phyloP scores from a whole-genome alignment of 495 filamentous ascomycete species.

The Penicillium egyptiacum region DNA sequence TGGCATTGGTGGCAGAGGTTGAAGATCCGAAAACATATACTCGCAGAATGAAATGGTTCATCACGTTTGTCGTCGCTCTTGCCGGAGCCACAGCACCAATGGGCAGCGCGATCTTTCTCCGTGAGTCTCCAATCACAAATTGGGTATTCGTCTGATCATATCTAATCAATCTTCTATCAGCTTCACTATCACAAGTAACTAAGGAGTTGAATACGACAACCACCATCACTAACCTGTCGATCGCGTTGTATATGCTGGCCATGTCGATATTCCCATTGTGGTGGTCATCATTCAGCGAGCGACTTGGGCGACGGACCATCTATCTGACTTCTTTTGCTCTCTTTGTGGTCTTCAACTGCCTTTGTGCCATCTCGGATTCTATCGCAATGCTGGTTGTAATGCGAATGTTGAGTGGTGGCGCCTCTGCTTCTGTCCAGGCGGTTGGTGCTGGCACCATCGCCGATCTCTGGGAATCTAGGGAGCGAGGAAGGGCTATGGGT shows the following conservation, averaged over 20 bases:
- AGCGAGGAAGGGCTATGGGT: constrained; percentile 87
- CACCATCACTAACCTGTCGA: constrained; percentile 78
- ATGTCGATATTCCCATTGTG: constrained; percentile 93
- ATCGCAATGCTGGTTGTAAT: constrained; percentile 87
- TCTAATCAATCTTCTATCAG: constrained; percentile 35
- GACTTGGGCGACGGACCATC: constrained; percentile 76
- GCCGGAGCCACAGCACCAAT: constrained; percentile 77
- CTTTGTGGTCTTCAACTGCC: constrained; percentile 73
- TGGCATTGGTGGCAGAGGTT: constrained; percentile 81
- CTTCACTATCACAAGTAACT: constrained; percentile 70
- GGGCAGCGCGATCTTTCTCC: constrained; percentile 82
- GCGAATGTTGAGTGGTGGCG: constrained; percentile 78
- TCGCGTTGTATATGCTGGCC: constrained; percentile 84
- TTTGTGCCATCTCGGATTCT: constrained; percentile 69
- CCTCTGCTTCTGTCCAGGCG: constrained; percentile 83
- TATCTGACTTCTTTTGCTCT: constrained; percentile 81
- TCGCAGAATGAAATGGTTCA: constrained; percentile 74
- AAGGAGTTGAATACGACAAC: constrained; percentile 61
- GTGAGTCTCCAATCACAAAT: constrained; percentile 49
- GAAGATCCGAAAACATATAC: constrained; percentile 72
- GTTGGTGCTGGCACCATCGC: constrained; percentile 92
- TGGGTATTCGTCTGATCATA: not conserved
- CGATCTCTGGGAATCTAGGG: constrained; percentile 81
- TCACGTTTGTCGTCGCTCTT: constrained; percentile 76
- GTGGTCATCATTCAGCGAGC: constrained; percentile 92